phyloP scores from a whole-genome alignment of 169 alveolate species.

The Plasmodium chabaudi region DNA sequence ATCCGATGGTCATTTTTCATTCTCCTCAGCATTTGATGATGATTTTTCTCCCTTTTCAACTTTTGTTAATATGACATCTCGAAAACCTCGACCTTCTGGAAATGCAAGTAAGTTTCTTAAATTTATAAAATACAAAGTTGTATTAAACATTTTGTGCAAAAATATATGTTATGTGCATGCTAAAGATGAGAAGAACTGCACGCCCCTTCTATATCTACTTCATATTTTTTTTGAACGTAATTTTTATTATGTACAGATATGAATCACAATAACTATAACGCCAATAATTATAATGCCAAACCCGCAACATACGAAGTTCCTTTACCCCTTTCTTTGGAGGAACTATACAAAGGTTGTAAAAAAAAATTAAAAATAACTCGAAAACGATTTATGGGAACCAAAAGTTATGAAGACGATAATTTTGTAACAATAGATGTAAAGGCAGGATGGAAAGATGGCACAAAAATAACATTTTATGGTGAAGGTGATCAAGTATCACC shows the following conservation, averaged over 20 bases:
- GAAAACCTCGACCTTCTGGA: constrained; percentile 78
- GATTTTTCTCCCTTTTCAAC: constrained; percentile 82
- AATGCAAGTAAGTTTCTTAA: constrained; percentile 34
- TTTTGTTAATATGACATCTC: constrained; percentile 81
- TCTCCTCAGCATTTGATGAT: constrained; percentile 83
- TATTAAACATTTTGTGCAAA: too few species aligned
- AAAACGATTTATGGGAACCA: constrained; percentile 84
- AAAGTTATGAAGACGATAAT: constrained; percentile 88
- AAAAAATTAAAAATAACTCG: constrained; percentile 89
- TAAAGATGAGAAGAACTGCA: too few species aligned
- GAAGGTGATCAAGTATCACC: constrained; percentile 91
- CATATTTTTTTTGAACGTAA: neutral
- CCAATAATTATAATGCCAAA: constrained; percentile 18
- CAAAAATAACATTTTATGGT: constrained; percentile 88
- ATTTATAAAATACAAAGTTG: too few species aligned
- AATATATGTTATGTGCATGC: too few species aligned
- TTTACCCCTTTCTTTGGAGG: constrained; percentile 88
- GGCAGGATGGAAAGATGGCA: constrained; percentile 93
- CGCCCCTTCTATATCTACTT: too few species aligned
- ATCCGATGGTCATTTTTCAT: constrained; percentile 84
- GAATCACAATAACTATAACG: constrained; percentile 18
- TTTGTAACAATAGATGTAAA: constrained; percentile 88
- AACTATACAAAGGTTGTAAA: constrained; percentile 84
- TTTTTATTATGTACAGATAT: constrained; percentile 43
- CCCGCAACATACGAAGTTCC: constrained; percentile 87